Evolutionary conservation across 148 eudicot species (phyloP), one percentile per base, ranked within the genome.

Genomic region (Chenopodium quinoa): DNA sequence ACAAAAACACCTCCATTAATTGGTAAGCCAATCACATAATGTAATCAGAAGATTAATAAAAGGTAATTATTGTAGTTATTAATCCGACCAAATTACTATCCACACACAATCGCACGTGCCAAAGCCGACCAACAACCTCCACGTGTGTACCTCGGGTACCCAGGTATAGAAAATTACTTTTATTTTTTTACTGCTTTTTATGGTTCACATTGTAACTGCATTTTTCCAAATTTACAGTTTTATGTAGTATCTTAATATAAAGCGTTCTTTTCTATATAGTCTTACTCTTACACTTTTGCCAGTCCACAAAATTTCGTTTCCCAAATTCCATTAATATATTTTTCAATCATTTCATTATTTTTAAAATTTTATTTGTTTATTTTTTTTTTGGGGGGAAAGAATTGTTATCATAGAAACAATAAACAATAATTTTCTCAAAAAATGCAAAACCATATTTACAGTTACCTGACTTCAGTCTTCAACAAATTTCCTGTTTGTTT

Each of bases 91-190:
- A 80, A 80, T 40, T 40, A 40, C 44, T 40, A 40, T 40, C 44
- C 44, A 40, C 62, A 25, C 74, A 32, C 10, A 48, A 1, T 31
- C 34, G 22, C 72, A 68, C 72, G 32, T 29, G 40, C 3, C 37
- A 20, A 58, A 82, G 46, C 80, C 76, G 76, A 69, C 80, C 76
- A 76, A 79, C 63, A 52, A 52, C 73, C 52, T 50, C 79, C 85
- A 83, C 85, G 85, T 83, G 86, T 79, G 79, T 10, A 17, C 79
- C 82, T 79, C 75, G 82, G 85, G 44, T 78, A 50, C 75, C 75
- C 22, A 13, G 62, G 68, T 79, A 54, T 6, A 40, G 6, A 32
- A 5, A 40, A 65, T 78, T 48, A 73, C 66, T 79, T 52, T 31
- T 40, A 32, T 73, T 23, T 58, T 7, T 73, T 50, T 37, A 44